Percentiles rank a stretch among this genome's conserved stretches.
Evolutionary conservation across 768 basidiomycete genomes (phyloP).

Genomic region (Boletus subparvulus): DNA sequence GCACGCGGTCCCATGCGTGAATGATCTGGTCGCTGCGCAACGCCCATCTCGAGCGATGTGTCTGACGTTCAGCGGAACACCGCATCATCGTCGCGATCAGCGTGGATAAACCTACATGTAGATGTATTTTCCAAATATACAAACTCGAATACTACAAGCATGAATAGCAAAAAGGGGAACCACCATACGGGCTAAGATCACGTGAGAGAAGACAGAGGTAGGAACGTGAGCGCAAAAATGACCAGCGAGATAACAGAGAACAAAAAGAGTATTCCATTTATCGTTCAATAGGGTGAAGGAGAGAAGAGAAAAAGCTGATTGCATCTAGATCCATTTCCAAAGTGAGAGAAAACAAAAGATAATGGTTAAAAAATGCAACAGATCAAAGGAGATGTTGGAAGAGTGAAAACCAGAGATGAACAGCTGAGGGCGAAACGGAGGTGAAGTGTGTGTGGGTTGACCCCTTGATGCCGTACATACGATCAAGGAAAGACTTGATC

Average conservation of each 20-base stretch:
- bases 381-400: not conserved
- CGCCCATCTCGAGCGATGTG: too few species aligned
- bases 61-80: too few species aligned
- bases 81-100: not conserved
- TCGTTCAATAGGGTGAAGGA: not conserved
- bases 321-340: slow-evolving; percentile 16
- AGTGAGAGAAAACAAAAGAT: not conserved
- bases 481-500: not conserved
- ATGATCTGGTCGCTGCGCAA: too few species aligned
- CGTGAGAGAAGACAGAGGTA: not conserved
- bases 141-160: slow-evolving; percentile 6
- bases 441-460: not conserved
- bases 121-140: slow-evolving; percentile 2
- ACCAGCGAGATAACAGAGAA: not conserved
- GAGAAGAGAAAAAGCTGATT: not conserved
- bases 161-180: not conserved
- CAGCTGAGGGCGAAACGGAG: not conserved
- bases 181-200: not conserved
- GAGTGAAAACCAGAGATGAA: not conserved
- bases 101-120: slow-evolving; percentile 3
- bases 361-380: slow-evolving; percentile 1
- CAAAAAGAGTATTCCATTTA: not conserved
- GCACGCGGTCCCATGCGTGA: not conserved
- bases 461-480: not conserved
- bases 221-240: not conserved